Evolutionary conservation across 1,284 basidiomycete species (phyloP).

Genomic region (Ustilago crameri): DNA sequence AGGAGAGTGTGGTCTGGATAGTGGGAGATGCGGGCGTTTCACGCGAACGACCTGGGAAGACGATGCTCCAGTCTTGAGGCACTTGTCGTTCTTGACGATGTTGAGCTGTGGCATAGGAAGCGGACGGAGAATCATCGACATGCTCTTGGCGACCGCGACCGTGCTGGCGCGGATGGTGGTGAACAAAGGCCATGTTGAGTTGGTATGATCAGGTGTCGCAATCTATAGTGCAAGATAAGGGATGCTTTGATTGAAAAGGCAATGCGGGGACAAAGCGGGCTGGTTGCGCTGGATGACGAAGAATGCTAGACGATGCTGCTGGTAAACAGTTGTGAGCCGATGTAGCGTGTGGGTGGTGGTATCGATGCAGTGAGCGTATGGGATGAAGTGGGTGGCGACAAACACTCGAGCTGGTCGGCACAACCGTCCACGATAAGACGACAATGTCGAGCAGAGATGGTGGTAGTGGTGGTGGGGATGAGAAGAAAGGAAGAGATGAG

Average conservation of each 20-base stretch:
- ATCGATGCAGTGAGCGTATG: neutral
- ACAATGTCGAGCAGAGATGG: no score
- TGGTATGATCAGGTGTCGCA: neutral
- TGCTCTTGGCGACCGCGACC: conserved; percentile 30
- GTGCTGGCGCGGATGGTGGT: conserved; percentile 47
- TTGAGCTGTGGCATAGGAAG: conserved; percentile 8
- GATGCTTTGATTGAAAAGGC: neutral
- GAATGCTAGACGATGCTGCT: neutral
- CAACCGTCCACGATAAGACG: no score
- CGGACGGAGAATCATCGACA: conserved; percentile 9
- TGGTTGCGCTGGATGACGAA: no score
- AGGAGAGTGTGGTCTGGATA: neutral
- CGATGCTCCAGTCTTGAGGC: conserved; percentile 46
- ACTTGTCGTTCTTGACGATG: conserved; percentile 17
- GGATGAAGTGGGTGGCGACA: neutral
- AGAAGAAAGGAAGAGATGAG: no score
- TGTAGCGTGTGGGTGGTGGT: neutral
- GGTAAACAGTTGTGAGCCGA: neutral
- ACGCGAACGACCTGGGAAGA: conserved; percentile 41
- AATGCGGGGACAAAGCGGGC: neutral
- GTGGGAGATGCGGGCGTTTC: conserved; percentile 17
- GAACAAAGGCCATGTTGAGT: conserved; percentile 41
- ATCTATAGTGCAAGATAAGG: neutral
- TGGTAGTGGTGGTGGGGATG: no score
- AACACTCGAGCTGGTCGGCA: no score